phyloP scores from a whole-genome alignment of 2,329 filamentous ascomycete species.

The Fusarium sp. region DNA sequence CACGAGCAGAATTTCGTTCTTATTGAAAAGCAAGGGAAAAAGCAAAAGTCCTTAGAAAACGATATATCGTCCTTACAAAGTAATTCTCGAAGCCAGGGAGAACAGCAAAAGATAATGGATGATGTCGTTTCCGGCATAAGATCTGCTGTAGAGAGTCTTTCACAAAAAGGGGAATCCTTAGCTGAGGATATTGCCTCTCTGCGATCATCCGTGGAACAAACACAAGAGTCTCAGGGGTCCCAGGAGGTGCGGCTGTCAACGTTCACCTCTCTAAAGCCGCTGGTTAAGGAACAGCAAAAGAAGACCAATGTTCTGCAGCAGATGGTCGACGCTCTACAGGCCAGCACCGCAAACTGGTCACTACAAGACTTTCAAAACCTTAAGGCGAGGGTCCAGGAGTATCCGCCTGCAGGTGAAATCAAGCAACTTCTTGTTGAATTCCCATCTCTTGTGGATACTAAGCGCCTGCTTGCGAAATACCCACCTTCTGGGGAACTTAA shows the following conservation, averaged over 20 bases:
- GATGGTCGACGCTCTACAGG: conserved; percentile 4
- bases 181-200: conserved; percentile 4
- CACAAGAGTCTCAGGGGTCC: neutral
- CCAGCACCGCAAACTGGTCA: neutral
- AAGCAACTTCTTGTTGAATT: neutral
- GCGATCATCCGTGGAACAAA: neutral
- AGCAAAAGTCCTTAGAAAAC: conserved; percentile 7
- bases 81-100: neutral
- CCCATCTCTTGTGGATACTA: neutral
- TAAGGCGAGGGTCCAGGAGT: neutral
- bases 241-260: neutral
- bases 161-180: conserved; percentile 5
- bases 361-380: conserved; percentile 10
- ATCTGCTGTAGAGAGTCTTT: neutral
- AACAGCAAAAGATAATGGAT: conserved; percentile 7
- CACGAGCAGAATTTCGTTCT: neutral
- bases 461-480: neutral
- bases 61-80: conserved; percentile 5
- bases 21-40: conserved; percentile 15
- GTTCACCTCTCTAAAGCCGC: neutral
- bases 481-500: neutral
- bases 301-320: conserved; percentile 2
- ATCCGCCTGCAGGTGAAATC: neutral
- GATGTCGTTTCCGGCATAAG: conserved; percentile 3
- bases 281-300: conserved; percentile 12